Evolutionary conservation across 257 asterid genomes (phyloP), one percentile per base, ranked within the genome.

Genomic region (Perilla frutescens): DNA sequence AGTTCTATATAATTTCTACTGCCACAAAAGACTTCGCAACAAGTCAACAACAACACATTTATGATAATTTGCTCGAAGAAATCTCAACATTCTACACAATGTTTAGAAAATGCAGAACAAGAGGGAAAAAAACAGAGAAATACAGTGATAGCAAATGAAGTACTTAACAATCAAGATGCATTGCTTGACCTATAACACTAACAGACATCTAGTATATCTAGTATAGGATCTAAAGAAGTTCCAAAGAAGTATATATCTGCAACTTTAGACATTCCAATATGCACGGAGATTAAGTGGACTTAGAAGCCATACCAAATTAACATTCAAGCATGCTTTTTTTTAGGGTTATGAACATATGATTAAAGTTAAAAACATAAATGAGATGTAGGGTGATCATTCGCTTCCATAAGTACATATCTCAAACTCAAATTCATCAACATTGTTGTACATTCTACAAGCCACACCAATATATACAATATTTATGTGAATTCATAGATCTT

Each of bases 361-460:
- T 50, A 36, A 13, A 76, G 39, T 76, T 12, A 48, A 64, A 81
- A 75, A 76, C 75, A 76, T 68, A 56, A 72, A 68, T 6, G 7
- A 44, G n/a, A 44, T 45, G 40, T 36, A 64, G 61, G 43, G 7
- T 20, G 62, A 37, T 15, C 31, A 43, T 31, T 48, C 10, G 1
- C 43, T 64, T 39, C 72, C 26, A 47, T 1, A 56, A 77, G 40
- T 2, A 44, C 10, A 31, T 6, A 57, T 1, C 14, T 31, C 20
- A 36, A 36, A 41, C 43, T 39, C 49, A 44, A 37, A 67, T 37
- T 40, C 50, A 61, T 20, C 36, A 55, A 31, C 10, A 41, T 32
- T 40, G 29, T 37, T 36, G 48, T 48, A 59, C 11, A 26, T 29
- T 50, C 6, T 5, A 14, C 45, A 68, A 73, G 9, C 2, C 54